Percentiles rank a stretch among this genome's conserved stretches.
Evolutionary conservation across 2,329 filamentous ascomycete genomes (phyloP).

Genomic region (Fusarium goolgardi): DNA sequence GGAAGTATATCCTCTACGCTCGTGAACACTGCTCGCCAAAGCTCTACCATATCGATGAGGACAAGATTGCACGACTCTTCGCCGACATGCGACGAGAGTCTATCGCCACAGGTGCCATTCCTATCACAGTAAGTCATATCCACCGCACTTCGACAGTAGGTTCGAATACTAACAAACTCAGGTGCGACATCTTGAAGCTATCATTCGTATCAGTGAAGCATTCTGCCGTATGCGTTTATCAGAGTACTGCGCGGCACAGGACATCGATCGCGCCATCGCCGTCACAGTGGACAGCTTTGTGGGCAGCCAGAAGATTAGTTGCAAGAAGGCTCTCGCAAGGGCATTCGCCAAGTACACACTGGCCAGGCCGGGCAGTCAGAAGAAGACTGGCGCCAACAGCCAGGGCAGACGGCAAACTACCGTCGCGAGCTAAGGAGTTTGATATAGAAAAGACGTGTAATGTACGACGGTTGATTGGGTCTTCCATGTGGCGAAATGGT

Average conservation of each 20-base stretch:
- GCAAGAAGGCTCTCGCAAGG: slow-evolving; percentile 93
- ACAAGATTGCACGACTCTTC: slow-evolving; percentile 94
- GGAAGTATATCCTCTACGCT: slow-evolving; percentile 97
- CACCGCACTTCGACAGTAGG: background rate
- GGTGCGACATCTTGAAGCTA: slow-evolving; percentile 97
- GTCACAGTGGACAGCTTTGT: slow-evolving; percentile 98
- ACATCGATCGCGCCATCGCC: slow-evolving; percentile 96
- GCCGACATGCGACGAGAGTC: slow-evolving; percentile 96
- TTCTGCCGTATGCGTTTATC: slow-evolving; percentile 99
- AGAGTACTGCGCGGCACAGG: slow-evolving; percentile 88
- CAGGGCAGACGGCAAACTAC: slow-evolving; percentile 48
- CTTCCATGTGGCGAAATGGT: slow-evolving; percentile 31
- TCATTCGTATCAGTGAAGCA: slow-evolving; percentile 92
- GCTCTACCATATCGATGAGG: slow-evolving; percentile 96
- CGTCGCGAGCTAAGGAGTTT: slow-evolving; percentile 43
- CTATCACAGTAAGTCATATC: slow-evolving; percentile 84
- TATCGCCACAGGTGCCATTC: slow-evolving; percentile 93
- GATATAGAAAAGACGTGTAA: background rate
- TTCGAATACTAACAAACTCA: slow-evolving; percentile 53
- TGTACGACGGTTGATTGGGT: slow-evolving; percentile 4
- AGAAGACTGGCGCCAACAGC: slow-evolving; percentile 39
- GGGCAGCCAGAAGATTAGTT: slow-evolving; percentile 94
- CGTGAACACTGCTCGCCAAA: slow-evolving; percentile 90
- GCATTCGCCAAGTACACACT: slow-evolving; percentile 96
- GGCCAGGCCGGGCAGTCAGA: slow-evolving; percentile 59